phyloP scores from a whole-genome alignment of 2,329 filamentous ascomycete species.

The Trichophyton verrucosum region DNA sequence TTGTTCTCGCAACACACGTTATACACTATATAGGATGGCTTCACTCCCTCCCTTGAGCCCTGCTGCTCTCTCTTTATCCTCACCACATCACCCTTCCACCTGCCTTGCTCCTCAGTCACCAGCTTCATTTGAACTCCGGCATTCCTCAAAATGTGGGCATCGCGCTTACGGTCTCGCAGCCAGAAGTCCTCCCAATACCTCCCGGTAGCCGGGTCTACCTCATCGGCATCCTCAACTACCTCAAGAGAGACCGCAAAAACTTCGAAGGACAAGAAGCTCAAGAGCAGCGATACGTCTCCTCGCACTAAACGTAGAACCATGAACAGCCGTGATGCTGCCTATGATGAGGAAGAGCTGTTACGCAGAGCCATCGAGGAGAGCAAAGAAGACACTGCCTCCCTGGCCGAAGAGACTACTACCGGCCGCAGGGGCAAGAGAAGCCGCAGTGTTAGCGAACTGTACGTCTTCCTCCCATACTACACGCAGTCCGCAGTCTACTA shows the following conservation, averaged over 20 bases:
- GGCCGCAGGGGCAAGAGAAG: slow-evolving; percentile 65
- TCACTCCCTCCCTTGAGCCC: background rate
- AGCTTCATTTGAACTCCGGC: background rate
- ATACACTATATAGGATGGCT: background rate
- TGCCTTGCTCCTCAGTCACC: background rate
- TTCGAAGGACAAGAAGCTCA: slow-evolving; percentile 31
- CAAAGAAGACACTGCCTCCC: slow-evolving; percentile 59
- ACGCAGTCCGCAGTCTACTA: background rate
- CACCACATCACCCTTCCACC: background rate
- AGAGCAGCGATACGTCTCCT: slow-evolving; percentile 42
- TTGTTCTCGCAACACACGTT: background rate
- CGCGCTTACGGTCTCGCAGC: slow-evolving; percentile 33
- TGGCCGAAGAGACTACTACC: slow-evolving; percentile 41
- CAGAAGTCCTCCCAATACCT: slow-evolving; percentile 53
- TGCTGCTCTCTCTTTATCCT: background rate
- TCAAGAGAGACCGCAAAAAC: slow-evolving; percentile 29
- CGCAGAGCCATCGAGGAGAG: slow-evolving; percentile 88
- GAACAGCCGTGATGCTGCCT: slow-evolving; percentile 90
- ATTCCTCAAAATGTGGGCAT: slow-evolving; percentile 10
- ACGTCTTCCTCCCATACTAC: slow-evolving; percentile 32
- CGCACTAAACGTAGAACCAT: slow-evolving; percentile 81
- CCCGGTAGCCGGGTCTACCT: slow-evolving; percentile 43
- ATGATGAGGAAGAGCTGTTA: slow-evolving; percentile 86
- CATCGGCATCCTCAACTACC: slow-evolving; percentile 33
- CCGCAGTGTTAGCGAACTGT: slow-evolving; percentile 91